Evolutionary conservation across 169 alveolate species (phyloP), one percentile per base, ranked within the genome.

Genomic region (Plasmodium berghei): DNA sequence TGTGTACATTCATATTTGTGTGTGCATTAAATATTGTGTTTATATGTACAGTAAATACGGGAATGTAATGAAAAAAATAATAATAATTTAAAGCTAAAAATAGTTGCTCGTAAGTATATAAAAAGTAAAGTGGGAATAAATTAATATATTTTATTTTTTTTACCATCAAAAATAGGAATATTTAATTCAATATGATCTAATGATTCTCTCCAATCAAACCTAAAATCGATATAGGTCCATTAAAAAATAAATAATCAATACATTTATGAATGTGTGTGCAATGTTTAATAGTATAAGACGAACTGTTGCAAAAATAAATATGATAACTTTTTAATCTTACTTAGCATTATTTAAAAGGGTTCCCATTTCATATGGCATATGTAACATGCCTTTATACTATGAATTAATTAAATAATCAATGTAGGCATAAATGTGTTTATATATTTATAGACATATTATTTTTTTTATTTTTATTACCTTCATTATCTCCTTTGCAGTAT

Each of bases 181-280:
- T 83, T 55, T 24, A 52, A 55, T 59, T 83, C 90, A 12, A 83
- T 20, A 40, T 69, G 55, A 16, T 83, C 73, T 48, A 83, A 22
- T 14, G 90, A 83, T 70, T 83, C 90, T 26, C 90, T 83, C 90
- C 90, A 83, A 72, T 83, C 46, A 18, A 83, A 52, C 20, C 89
- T 77, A 58, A 58, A n/a, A 20, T 58, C 26, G 4, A 52, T 16
- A 6, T 12, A 3, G 59, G 9, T 52, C 24, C 20, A 16, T n/a
- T 4, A 12, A 52, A 12, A 52, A 14, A 16, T 52, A 52, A 12
- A 16, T 16, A 52, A 16, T 0, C 20, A 34, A 16, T 16, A 16
- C 59, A 52, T 12, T 14, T 52, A 16, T 6, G 9, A 52, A 52
- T 52, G 9, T 2, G 9, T 52, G 59, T 4, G 6, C 1, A 16